Conservation (phyloP, 257 asterid species). For the Primulina tabacum region DNA sequence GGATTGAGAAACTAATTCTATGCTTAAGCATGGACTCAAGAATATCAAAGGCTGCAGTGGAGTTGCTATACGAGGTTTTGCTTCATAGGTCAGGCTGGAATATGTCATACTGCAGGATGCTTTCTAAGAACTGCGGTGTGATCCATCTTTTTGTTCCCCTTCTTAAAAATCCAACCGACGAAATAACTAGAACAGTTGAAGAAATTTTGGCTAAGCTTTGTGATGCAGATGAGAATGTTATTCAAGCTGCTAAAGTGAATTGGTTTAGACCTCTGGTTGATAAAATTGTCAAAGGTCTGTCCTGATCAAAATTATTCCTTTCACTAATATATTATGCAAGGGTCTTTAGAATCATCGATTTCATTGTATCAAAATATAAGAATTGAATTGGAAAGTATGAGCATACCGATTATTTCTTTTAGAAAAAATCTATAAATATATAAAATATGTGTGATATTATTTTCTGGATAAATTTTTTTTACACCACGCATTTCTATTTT, state of each 20-base stretch:
- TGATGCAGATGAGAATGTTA: constrained; percentile 43
- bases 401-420: too few species aligned
- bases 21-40: constrained; percentile 33
- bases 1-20: constrained; percentile 37
- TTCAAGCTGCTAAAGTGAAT: constrained; percentile 48
- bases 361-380: too few species aligned
- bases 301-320: constrained; percentile 8
- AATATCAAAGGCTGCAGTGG: constrained; percentile 39
- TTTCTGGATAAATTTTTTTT: too few species aligned
- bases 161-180: constrained; percentile 23
- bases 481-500: too few species aligned
- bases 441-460: too few species aligned
- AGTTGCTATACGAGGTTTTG: constrained; percentile 51
- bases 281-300: constrained; percentile 43
- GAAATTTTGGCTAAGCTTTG: constrained; percentile 48
- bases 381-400: too few species aligned
- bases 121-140: constrained; percentile 36
- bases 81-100: constrained; percentile 50
- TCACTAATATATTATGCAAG: neutral
- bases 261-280: constrained; percentile 53
- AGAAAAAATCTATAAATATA: too few species aligned
- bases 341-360: neutral
- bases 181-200: constrained; percentile 30
- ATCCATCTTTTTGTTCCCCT: constrained; percentile 40
- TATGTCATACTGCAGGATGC: constrained; percentile 34